Conservation (phyloP, 2,329 filamentous ascomycete genomes). For the Hymenoscyphus occultus region DNA sequence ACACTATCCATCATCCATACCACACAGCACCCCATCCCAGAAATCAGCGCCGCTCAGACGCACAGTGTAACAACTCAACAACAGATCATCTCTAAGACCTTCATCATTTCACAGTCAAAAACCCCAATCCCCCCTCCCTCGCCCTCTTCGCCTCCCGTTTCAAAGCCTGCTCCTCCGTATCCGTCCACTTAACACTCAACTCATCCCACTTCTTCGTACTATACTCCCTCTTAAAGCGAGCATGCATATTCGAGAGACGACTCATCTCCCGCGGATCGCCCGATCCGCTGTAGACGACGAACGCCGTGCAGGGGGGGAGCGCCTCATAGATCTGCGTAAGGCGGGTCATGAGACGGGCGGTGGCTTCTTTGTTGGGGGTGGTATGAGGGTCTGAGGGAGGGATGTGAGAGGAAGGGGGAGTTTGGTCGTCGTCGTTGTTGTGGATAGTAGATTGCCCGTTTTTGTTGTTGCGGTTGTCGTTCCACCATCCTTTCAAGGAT, state of each 20-base stretch:
- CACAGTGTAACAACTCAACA: neutral
- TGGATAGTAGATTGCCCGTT: neutral
- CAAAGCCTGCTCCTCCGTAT: conserved; percentile 61
- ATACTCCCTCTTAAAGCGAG: conserved; percentile 62
- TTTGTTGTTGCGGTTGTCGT: conserved; percentile 44
- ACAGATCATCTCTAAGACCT: neutral
- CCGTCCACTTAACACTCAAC: conserved; percentile 65
- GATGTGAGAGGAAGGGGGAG: neutral
- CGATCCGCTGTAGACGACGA: conserved; percentile 63
- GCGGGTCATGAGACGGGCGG: conserved; percentile 39
- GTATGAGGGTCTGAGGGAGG: conserved; percentile 13
- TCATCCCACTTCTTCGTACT: conserved; percentile 66
- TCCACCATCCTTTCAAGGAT: conserved; percentile 66
- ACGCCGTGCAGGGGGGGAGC: conserved; percentile 62
- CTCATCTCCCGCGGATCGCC: conserved; percentile 67
- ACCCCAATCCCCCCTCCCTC: conserved; percentile 60
- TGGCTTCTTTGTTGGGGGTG: conserved; percentile 24
- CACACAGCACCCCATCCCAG: no score
- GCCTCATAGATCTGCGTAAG: conserved; percentile 54
- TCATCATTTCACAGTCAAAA: conserved; percentile 60
- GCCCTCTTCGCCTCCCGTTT: conserved; percentile 55
- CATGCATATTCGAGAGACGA: conserved; percentile 57
- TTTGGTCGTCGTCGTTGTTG: neutral
- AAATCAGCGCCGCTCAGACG: no score
- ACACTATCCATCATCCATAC: no score